Conservation (phyloP, 805 yeast genomes). For the Barnettozyma siamensis region DNA sequence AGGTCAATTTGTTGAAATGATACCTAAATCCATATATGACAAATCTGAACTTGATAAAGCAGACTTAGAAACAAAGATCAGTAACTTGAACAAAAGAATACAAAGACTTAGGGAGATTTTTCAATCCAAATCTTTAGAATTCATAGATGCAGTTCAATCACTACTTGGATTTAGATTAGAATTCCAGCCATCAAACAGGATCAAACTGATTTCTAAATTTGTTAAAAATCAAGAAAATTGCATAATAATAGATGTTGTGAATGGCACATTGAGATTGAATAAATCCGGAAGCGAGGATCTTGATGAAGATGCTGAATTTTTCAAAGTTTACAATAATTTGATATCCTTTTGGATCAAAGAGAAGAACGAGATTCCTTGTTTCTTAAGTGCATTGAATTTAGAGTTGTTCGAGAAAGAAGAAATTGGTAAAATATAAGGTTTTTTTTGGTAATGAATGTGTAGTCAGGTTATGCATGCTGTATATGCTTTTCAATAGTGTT, state of each 20-base stretch:
- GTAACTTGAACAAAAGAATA: conserved; percentile 45
- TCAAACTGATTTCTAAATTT: conserved; percentile 48
- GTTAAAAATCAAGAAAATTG: conserved; percentile 35
- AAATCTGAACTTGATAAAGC: conserved; percentile 50
- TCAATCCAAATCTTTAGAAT: conserved; percentile 62
- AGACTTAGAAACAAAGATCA: conserved; percentile 40
- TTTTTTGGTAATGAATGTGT: no score
- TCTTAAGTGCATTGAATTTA: conserved; percentile 67
- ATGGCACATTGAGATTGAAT: conserved; percentile 49
- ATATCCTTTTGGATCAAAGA: conserved; percentile 63
- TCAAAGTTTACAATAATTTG: conserved; percentile 41
- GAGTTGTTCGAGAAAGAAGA: conserved; percentile 48
- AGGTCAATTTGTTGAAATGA: conserved; percentile 22
- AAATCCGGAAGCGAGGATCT: conserved; percentile 24
- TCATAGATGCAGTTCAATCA: conserved; percentile 58
- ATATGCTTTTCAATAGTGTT: no score
- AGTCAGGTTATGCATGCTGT: no score
- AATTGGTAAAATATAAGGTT: no score
- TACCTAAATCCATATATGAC: conserved; percentile 63
- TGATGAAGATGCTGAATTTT: conserved; percentile 23
- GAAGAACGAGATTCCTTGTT: conserved; percentile 67
- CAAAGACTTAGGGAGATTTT: conserved; percentile 51
- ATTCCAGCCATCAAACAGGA: conserved; percentile 50
- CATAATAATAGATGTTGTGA: conserved; percentile 50
- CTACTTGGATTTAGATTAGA: conserved; percentile 72